Conservation (phyloP, 805 yeast genomes). For the Blastobotrys americana region DNA sequence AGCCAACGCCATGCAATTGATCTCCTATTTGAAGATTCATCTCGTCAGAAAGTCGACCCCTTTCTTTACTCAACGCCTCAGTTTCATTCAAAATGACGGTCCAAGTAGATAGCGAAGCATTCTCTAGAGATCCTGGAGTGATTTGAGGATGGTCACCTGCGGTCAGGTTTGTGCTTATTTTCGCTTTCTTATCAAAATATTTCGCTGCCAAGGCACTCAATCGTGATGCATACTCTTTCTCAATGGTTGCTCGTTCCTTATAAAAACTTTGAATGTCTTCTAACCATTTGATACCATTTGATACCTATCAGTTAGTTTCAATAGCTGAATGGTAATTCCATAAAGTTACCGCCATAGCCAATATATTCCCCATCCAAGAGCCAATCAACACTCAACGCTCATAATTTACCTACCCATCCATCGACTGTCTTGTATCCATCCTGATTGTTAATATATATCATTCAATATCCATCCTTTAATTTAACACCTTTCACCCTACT, state of each 20-base stretch:
- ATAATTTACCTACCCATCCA: conserved; percentile 55
- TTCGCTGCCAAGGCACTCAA: conserved; percentile 57
- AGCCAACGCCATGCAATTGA: conserved; percentile 48
- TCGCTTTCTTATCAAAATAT: conserved; percentile 70
- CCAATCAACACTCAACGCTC: not conserved
- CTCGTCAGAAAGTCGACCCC: conserved; percentile 50
- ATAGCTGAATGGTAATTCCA: too few relatives aligned
- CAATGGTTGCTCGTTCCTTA: conserved; percentile 72
- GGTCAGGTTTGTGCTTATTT: conserved; percentile 54
- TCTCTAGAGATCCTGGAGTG: conserved; percentile 92
- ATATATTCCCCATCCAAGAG: too few relatives aligned
- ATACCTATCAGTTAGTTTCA: conserved; percentile 26
- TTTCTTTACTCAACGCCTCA: conserved; percentile 68
- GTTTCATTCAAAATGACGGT: conserved; percentile 78
- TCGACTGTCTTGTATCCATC: conserved; percentile 74
- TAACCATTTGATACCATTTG: conserved; percentile 66
- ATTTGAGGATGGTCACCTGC: conserved; percentile 89
- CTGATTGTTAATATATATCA: conserved; percentile 24
- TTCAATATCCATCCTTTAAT: too few relatives aligned
- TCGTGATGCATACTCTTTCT: conserved; percentile 71
- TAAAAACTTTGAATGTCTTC: conserved; percentile 76
- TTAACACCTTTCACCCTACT: too few relatives aligned
- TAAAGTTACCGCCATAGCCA: too few relatives aligned
- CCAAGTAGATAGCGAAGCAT: conserved; percentile 86
- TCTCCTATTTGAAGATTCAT: conserved; percentile 53